Evolutionary conservation across 495 filamentous ascomycete genomes (phyloP), one percentile per base, ranked within the genome.

Genomic region (Penicillium samsonianum): DNA sequence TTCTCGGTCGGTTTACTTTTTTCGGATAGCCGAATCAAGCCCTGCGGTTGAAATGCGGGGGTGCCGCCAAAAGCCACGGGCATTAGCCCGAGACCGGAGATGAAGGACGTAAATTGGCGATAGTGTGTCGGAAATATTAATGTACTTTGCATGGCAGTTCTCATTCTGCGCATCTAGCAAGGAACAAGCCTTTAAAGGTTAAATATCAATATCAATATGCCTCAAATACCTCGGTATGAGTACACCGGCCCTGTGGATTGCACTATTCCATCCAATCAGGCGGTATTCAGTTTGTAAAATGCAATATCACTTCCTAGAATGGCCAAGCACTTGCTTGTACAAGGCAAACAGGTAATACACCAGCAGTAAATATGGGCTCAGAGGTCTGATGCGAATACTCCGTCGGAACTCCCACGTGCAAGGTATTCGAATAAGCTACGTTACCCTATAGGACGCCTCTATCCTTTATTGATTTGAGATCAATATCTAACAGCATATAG

Each of bases 311-410:
- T 37, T 2, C 33, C 14, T 16, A 16, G 68, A 64, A 17, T n/a
- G 0, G n/a, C 35, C 1, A 17, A 38, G n/a, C 9, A 9, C 2
- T 17, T 9, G 16, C 35, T 17, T 2, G 0, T 10, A 38, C 7
- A 38, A 33, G 30, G 30, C 30, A 33, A 12, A 33, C 30, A 11
- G 30, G 30, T 10, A 12, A 33, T 33, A 33, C 11, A 33, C 30
- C 30, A 33, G 30, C 30, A 33, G 30, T 14, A 74, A 76, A 49
- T 70, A 72, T 31, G 73, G 60, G 12, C 61, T 76, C 1, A 56
- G 71, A 17, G 28, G 7, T 30, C 28, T 30, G 8, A 30, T 30
- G 28, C 7, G 28, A 10, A 30, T 7, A 30, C n/a, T n/a, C n/a
- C n/a, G n/a, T n/a, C n/a, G n/a, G n/a, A n/a, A n/a, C n/a, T n/a